Evolutionary conservation across 2,329 filamentous ascomycete species (phyloP).

Genomic region (Dactylellina cionopaga): DNA sequence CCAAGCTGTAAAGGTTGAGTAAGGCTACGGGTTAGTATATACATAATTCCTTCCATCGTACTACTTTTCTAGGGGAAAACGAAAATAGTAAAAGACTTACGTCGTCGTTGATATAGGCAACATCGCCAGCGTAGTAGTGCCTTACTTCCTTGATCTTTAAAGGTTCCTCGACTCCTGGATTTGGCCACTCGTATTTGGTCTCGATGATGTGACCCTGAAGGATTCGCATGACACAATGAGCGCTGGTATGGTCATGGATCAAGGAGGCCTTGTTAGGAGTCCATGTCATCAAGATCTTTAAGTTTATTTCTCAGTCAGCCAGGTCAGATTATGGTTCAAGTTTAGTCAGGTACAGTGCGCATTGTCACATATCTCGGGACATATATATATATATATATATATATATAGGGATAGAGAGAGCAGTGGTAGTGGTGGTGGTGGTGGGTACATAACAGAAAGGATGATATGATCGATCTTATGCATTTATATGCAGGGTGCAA

Average conservation of each 20-base stretch:
- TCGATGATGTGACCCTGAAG: conserved; percentile 71
- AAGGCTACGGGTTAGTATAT: background rate
- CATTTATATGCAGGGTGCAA: conserved; percentile 8
- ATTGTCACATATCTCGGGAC: too few relatives aligned
- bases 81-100: conserved; percentile 56
- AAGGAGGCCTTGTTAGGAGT: conserved; percentile 67
- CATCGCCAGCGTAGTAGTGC: conserved; percentile 67
- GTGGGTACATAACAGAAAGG: too few relatives aligned
- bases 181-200: conserved; percentile 70
- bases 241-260: conserved; percentile 72
- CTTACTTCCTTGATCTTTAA: conserved; percentile 66
- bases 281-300: conserved; percentile 70
- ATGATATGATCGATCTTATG: conserved; percentile 13
- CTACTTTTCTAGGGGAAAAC: background rate
- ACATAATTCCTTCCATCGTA: too few relatives aligned
- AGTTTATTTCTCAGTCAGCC: background rate
- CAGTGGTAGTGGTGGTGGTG: too few relatives aligned
- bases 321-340: background rate
- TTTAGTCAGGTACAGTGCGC: too few relatives aligned
- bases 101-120: conserved; percentile 74
- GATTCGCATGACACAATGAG: conserved; percentile 67
- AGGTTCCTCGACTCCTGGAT: conserved; percentile 63
- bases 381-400: too few relatives aligned
- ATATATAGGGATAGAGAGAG: too few relatives aligned
- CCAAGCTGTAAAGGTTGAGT: conserved; percentile 61